phyloP scores from a whole-genome alignment of 2,329 filamentous ascomycete species.

The Colletotrichum neosansevieriae region DNA sequence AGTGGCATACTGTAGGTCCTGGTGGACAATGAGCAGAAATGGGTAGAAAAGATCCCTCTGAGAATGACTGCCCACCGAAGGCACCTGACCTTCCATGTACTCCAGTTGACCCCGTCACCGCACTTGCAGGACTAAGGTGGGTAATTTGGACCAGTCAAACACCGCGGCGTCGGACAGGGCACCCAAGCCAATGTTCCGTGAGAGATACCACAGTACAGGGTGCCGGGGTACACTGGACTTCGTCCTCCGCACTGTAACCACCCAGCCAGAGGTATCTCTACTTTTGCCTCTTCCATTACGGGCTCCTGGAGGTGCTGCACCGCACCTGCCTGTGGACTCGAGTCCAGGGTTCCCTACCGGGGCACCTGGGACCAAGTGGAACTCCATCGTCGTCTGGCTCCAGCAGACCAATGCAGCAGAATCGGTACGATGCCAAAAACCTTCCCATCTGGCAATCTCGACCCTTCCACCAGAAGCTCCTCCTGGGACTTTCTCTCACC shows the following conservation, averaged over 20 bases:
- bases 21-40: constrained; percentile 4
- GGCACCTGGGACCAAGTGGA: constrained; percentile 30
- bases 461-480: constrained; percentile 29
- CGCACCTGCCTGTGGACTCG: constrained; percentile 9
- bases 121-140: constrained; percentile 14
- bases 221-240: constrained; percentile 15
- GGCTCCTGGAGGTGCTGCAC: background rate
- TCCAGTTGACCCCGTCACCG: too few relatives aligned
- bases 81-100: too few relatives aligned
- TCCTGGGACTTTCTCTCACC: constrained; percentile 25
- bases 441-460: constrained; percentile 41
- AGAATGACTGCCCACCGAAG: too few relatives aligned
- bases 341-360: constrained; percentile 1
- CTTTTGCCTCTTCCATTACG: background rate
- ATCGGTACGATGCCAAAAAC: constrained; percentile 39
- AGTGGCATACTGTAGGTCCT: too few relatives aligned
- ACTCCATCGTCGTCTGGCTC: constrained; percentile 36
- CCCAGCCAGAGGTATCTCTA: background rate
- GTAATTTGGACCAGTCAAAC: constrained; percentile 28
- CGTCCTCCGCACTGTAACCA: background rate
- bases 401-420: constrained; percentile 39
- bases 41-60: constrained; percentile 5
- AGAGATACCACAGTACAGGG: constrained; percentile 12
- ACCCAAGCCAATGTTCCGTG: constrained; percentile 10
- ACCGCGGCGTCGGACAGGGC: constrained; percentile 7